phyloP scores from a whole-genome alignment of 2,329 filamentous ascomycete genomes.

The Scytalidium lignicola region DNA sequence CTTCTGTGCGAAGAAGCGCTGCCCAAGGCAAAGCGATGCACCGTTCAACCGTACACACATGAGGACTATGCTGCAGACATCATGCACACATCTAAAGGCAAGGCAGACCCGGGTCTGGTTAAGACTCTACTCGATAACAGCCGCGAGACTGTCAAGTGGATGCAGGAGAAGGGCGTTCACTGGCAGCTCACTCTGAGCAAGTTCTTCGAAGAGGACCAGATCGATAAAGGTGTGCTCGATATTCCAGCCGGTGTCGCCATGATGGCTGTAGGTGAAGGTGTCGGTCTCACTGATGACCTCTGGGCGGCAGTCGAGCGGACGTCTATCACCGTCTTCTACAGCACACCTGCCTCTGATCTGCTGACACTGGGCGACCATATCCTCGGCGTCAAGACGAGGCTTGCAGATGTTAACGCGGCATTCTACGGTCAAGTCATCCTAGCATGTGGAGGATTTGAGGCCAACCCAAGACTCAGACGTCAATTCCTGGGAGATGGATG shows the following conservation, averaged over 20 bases:
- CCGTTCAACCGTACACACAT: constrained; percentile 50
- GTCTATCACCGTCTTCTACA: neutral
- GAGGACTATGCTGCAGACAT: constrained; percentile 51
- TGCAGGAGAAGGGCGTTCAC: constrained; percentile 42
- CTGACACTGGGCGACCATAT: neutral
- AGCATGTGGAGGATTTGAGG: constrained; percentile 58
- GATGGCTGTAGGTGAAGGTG: neutral
- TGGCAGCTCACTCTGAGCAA: constrained; percentile 56
- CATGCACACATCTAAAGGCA: constrained; percentile 45
- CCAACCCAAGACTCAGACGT: constrained; percentile 48
- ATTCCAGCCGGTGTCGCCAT: neutral
- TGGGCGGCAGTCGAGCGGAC: neutral
- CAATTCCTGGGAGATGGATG: constrained; percentile 50
- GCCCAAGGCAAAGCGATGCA: constrained; percentile 42
- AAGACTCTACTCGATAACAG: constrained; percentile 45
- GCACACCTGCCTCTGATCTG: neutral
- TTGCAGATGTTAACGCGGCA: constrained; percentile 51
- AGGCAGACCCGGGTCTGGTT: constrained; percentile 44
- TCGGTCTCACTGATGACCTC: neutral
- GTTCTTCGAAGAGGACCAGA: neutral
- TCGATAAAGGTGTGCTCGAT: neutral
- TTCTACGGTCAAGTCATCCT: constrained; percentile 41
- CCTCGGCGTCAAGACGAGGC: constrained; percentile 15
- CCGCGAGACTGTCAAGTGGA: constrained; percentile 46
- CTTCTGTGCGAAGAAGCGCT: constrained; percentile 53